Base-by-base conservation (phyloP, 495 filamentous ascomycete genomes). In the Podospora tetraspora region DNA sequence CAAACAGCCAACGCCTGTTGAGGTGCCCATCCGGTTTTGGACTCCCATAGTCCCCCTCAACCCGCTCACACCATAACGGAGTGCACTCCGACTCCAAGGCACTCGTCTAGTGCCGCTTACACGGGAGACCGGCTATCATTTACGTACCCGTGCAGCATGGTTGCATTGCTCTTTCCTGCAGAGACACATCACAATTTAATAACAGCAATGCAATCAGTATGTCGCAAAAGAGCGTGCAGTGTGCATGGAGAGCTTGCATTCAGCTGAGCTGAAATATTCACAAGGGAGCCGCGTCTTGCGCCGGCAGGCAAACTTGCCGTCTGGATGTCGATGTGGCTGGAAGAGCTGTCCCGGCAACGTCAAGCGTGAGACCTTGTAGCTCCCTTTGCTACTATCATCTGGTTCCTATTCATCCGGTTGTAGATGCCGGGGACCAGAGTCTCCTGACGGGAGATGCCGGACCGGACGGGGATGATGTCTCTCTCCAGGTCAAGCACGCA, bases 101-200 rank as follows among this genome's bases (percentile, higher is more conserved):
- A 52, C 43, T 52, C 43, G 43, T 16, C 16, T 16, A 16, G 43
- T 52, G 16, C 43, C 43, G 16, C 43, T 52, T 52, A n/a, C 43
- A 52, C 43, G 43, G 43, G 43, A 52, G 43, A 19, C 43, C 16
- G 43, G 43, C 5, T 52, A 52, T 52, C 43, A 7, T 52, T 30
- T 61, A 61, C 65, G 65, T 61, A 61, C 34, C 64, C 21, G 21
- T 10, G 25, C 25, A 25, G 27, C 30, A 34, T 56, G 57, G 29
- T 22, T 66, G 21, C 64, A 34, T 34, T 58, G 52, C 22, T 57
- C 13, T 16, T 3, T 8, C 13, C 57, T 59, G 58, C 65, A 66
- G 34, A 66, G 58, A 66, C 24, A 37, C 19, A 61, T 52, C 65
- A 61, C 34, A 66, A 21, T 0, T 9, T 6, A 21, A 22, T 5